Conservation (phyloP, 176 grass and related monocot genomes). For the Zoysia japonica region DNA sequence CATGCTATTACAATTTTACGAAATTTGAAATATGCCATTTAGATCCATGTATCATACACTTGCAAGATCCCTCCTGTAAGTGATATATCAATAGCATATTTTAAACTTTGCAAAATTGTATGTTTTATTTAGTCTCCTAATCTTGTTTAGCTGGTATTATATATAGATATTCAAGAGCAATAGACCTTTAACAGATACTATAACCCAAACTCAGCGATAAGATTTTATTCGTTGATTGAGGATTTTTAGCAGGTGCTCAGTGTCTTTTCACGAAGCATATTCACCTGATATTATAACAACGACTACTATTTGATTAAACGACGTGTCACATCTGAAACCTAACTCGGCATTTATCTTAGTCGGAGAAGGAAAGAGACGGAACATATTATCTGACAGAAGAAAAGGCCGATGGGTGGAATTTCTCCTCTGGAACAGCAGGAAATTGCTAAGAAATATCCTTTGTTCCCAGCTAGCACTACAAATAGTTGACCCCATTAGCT, state of each 20-base stretch:
- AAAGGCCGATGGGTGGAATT: conserved; percentile 30
- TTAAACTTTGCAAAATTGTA: too few relatives aligned
- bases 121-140: too few relatives aligned
- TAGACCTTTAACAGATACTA: too few relatives aligned
- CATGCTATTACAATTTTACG: too few relatives aligned
- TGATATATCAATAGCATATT: too few relatives aligned
- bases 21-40: too few relatives aligned
- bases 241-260: neutral
- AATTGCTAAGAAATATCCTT: conserved; percentile 19
- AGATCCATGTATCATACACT: too few relatives aligned
- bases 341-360: conserved; percentile 28
- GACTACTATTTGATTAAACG: neutral
- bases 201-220: neutral
- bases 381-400: conserved; percentile 38
- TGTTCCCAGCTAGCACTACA: conserved; percentile 28
- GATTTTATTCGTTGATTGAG: neutral
- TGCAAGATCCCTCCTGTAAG: too few relatives aligned
- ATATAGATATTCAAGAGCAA: too few relatives aligned
- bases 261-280: neutral
- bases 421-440: neutral
- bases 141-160: too few relatives aligned
- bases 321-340: conserved; percentile 47
- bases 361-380: conserved; percentile 24
- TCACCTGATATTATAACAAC: too few relatives aligned
- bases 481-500: neutral